A percentile compares a stretch with the other conserved stretches of the same genome.
Conservation (phyloP, 371 early-diverging fungal genomes). For the Haplosporangium sp. region DNA sequence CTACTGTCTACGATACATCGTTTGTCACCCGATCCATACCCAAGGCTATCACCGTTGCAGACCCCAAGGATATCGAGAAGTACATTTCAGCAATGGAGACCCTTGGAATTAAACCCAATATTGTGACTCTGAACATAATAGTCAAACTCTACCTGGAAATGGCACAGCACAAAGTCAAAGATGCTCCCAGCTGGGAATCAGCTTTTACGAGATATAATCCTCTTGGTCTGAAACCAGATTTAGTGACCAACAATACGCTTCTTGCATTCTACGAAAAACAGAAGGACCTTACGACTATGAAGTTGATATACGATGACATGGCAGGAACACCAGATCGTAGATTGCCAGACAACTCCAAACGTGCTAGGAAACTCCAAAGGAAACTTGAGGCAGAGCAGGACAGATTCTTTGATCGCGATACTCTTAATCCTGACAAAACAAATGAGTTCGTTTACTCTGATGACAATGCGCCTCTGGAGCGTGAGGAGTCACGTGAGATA, state of each 20-base stretch:
- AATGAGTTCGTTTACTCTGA: not conserved
- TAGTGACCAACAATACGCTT: constrained; percentile 64
- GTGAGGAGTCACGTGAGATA: not conserved
- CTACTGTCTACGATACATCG: not conserved
- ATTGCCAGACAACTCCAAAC: not conserved
- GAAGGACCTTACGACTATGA: constrained; percentile 42
- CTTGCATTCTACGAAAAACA: constrained; percentile 60
- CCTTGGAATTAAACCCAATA: constrained; percentile 16
- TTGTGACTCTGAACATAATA: constrained; percentile 35
- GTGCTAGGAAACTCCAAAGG: not conserved
- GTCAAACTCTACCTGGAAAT: constrained; percentile 52
- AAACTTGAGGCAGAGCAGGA: not conserved
- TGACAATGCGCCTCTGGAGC: not conserved
- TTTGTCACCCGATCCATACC: not conserved
- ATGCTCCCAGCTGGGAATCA: constrained; percentile 30
- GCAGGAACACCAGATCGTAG: constrained; percentile 11
- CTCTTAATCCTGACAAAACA: not conserved
- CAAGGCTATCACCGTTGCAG: constrained; percentile 18
- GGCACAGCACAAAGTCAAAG: constrained; percentile 26
- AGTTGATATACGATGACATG: constrained; percentile 43
- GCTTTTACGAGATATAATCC: constrained; percentile 46
- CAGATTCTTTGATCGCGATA: not conserved
- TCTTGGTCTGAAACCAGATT: constrained; percentile 58
- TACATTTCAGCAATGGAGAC: constrained; percentile 32
- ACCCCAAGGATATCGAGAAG: constrained; percentile 26